Evolutionary conservation across 257 asterid genomes (phyloP), one percentile per base, ranked within the genome.

Genomic region (Solanum corneliomulleri): DNA sequence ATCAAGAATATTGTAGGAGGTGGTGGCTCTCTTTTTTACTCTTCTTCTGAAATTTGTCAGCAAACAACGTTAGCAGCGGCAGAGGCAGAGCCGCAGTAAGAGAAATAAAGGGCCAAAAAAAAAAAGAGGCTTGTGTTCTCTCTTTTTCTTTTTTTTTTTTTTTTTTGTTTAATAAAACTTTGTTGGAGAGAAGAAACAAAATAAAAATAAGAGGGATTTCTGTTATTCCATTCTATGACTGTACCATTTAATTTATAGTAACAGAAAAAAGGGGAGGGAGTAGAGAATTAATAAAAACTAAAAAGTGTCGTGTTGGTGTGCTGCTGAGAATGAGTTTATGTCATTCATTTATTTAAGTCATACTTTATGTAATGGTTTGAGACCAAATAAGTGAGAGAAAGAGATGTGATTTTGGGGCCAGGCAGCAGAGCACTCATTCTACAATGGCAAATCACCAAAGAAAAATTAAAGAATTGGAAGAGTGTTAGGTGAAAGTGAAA

Each of bases 351-450:
- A 71, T 84, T 47, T 45, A 64, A 44, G 44, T 47, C 66, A 66
- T 64, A 75, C 60, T 78, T 88, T 80, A 88, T 83, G 85, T 58
- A 74, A 52, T 86, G 87, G 85, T 64, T 60, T 84, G 72, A 16
- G 82, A 86, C 74, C 82, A 76, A 85, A 74, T 62, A 75, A 33
- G 82, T 20, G 76, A 64, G 56, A 60, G 77, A 87, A 18, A 68
- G 72, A 33, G 39, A 37, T 29, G 64, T n/a, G 66, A 9, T 18
- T 45, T 27, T 9, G 56, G 56, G 86, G 83, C 18, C 60, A 69
- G 84, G 86, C 83, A 45, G 41, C 49, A 74, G 8, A n/a, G 64
- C 68, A 80, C 85, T 80, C 20, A 47, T 29, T 29, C 64, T 47
- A 29, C 42, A 9, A 29, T 80, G 84, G 85, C 85, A 80, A 80